Evolutionary conservation across 2,329 filamentous ascomycete genomes (phyloP).

Genomic region (Phymatotrichopsis omnivora): DNA sequence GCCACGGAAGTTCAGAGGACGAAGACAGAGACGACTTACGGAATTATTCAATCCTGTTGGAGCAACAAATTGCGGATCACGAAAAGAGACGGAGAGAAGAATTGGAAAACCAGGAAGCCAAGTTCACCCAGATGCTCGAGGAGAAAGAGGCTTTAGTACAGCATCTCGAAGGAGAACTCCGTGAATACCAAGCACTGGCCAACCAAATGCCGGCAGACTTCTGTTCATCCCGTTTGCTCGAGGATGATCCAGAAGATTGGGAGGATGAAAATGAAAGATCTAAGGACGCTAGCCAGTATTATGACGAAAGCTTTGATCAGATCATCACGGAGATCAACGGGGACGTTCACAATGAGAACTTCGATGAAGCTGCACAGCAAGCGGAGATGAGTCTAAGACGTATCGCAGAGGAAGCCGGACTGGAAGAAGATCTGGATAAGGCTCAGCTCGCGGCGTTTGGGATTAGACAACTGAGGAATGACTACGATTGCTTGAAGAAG

Average conservation of each 20-base stretch:
- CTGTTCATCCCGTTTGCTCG: conserved; percentile 24
- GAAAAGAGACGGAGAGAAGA: too few species aligned
- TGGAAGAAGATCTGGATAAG: conserved; percentile 22
- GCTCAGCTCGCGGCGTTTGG: conserved; percentile 24
- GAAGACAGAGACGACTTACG: too few species aligned
- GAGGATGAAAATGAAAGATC: conserved; percentile 24
- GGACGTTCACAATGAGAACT: conserved; percentile 19
- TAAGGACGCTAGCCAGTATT: conserved; percentile 21
- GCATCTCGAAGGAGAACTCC: conserved; percentile 26
- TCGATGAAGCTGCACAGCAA: conserved; percentile 24
- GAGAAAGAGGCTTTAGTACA: conserved; percentile 22
- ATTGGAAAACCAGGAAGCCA: conserved; percentile 11
- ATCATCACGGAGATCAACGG: conserved; percentile 26
- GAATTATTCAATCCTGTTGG: too few species aligned
- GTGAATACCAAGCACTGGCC: conserved; percentile 26
- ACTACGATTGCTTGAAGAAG: conserved; percentile 15
- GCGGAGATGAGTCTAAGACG: conserved; percentile 23
- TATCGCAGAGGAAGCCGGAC: conserved; percentile 20
- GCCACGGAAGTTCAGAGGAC: too few species aligned
- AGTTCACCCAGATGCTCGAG: conserved; percentile 20
- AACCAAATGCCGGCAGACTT: conserved; percentile 26
- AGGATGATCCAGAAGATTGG: conserved; percentile 23
- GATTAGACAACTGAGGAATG: conserved; percentile 21
- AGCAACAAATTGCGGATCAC: conserved; percentile 14
- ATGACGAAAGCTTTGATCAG: conserved; percentile 24